Conservation (phyloP, 164 flowering plant genomes). For the Brasenia schreberi region DNA sequence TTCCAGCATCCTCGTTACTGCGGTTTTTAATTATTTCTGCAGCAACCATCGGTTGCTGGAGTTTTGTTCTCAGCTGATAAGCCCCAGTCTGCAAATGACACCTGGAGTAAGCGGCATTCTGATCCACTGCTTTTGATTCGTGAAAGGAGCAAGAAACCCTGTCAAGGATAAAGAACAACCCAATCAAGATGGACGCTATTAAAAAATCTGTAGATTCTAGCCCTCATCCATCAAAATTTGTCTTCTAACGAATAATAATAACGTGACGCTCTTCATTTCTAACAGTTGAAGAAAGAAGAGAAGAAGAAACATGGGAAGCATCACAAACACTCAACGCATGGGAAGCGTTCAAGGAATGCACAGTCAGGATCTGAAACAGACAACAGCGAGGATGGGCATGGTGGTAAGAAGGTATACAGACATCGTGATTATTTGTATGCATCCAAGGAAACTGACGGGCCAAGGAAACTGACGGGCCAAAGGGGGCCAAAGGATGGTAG, state of each 20-base stretch:
- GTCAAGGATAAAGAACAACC: constrained; percentile 78
- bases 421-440: not conserved
- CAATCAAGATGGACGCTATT: constrained; percentile 88
- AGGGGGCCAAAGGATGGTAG: not conserved
- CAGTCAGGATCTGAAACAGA: constrained; percentile 4
- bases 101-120: constrained; percentile 95
- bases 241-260: too few species aligned
- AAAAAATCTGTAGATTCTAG: constrained; percentile 60
- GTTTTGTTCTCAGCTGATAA: constrained; percentile 80
- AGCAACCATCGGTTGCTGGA: constrained; percentile 50
- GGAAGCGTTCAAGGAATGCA: constrained; percentile 10
- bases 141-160: constrained; percentile 88
- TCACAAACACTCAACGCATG: constrained; percentile 9
- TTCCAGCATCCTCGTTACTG: too few species aligned
- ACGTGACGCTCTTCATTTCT: not conserved
- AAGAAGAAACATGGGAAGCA: constrained; percentile 29
- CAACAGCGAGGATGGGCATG: not conserved
- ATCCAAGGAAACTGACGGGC: not conserved
- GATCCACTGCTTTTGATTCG: constrained; percentile 93
- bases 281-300: constrained; percentile 8
- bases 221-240: not conserved
- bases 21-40: constrained; percentile 4
- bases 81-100: constrained; percentile 88
- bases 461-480: not conserved
- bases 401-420: not conserved